phyloP scores from a whole-genome alignment of 306 rosid genomes.

The Ochetophila trinervis region DNA sequence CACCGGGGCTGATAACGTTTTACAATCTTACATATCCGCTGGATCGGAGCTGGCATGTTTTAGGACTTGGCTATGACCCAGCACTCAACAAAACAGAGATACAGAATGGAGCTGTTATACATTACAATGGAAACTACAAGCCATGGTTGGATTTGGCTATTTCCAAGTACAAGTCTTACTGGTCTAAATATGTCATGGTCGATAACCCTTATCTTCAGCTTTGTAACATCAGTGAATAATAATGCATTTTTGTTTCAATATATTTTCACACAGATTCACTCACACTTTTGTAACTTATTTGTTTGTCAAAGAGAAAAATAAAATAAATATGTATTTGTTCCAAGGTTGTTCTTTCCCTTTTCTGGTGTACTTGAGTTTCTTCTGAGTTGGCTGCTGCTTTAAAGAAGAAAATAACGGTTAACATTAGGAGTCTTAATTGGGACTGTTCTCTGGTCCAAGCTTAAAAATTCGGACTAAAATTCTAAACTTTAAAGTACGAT shows the following conservation, averaged over 20 bases:
- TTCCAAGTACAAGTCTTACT: conserved; percentile 79
- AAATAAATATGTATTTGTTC: background rate
- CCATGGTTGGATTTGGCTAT: conserved; percentile 96
- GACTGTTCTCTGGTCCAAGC: too few species aligned
- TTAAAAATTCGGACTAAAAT: too few species aligned
- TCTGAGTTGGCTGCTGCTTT: too few species aligned
- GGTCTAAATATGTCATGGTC: conserved; percentile 79
- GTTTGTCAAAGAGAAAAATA: background rate
- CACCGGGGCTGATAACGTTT: conserved; percentile 89
- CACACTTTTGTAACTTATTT: background rate
- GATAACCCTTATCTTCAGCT: conserved; percentile 69
- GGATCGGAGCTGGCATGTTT: conserved; percentile 84
- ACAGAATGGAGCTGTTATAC: conserved; percentile 81
- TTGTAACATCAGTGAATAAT: conserved; percentile 56
- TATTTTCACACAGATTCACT: background rate
- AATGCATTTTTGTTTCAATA: background rate
- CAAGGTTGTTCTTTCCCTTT: background rate
- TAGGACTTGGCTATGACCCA: conserved; percentile 98
- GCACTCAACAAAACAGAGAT: conserved; percentile 80
- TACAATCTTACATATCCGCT: conserved; percentile 81
- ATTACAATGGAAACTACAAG: conserved; percentile 97
- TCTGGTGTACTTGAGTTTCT: background rate
- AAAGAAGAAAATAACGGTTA: too few species aligned
- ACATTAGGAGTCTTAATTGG: too few species aligned
- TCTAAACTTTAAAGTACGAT: too few species aligned